A percentile compares a stretch with the other conserved stretches of the same genome.
These are phyloP conservation scores for Phytopythium helicoides DNA, from an alignment of 352 stramenopile species.

Conservation along the genomic window DNA sequence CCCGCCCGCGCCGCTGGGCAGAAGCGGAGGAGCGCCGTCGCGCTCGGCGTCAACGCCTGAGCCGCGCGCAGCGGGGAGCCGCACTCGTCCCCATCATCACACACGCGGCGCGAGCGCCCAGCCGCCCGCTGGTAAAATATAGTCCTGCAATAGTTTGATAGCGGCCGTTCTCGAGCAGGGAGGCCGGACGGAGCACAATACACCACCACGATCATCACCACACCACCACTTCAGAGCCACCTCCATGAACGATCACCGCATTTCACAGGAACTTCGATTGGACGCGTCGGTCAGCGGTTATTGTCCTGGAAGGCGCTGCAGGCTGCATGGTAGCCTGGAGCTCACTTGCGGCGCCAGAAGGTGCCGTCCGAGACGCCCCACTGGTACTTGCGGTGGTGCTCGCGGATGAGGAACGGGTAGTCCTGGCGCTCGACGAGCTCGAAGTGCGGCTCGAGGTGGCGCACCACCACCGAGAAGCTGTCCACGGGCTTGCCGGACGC, in stretches of 20 bases:
- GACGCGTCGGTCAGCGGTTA: too few species aligned
- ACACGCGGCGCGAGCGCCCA: background rate
- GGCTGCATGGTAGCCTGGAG: background rate
- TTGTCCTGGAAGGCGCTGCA: background rate
- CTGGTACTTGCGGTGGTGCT: constrained; percentile 92
- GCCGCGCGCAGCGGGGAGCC: background rate
- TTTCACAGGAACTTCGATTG: too few species aligned
- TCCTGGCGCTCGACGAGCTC: constrained; percentile 77
- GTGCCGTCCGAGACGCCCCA: constrained; percentile 88
- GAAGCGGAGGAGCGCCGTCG: constrained; percentile 76
- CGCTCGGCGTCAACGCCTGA: constrained; percentile 82
- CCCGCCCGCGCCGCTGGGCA: constrained; percentile 59
- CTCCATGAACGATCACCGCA: too few species aligned
- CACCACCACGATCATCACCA: too few species aligned
- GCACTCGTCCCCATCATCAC: background rate
- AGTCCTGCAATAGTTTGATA: too few species aligned
- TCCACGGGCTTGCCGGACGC: constrained; percentile 42
- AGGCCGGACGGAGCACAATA: too few species aligned
- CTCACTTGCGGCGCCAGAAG: constrained; percentile 79
- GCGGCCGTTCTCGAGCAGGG: too few species aligned
- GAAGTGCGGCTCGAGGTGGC: constrained; percentile 61
- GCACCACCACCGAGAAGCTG: constrained; percentile 67
- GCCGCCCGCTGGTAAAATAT: background rate
- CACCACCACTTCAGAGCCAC: too few species aligned
- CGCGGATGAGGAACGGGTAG: constrained; percentile 91